These are phyloP conservation scores for Aspergillus kassunensis DNA, from an alignment of 495 filamentous ascomycete genomes.

Conservation along the genomic window DNA sequence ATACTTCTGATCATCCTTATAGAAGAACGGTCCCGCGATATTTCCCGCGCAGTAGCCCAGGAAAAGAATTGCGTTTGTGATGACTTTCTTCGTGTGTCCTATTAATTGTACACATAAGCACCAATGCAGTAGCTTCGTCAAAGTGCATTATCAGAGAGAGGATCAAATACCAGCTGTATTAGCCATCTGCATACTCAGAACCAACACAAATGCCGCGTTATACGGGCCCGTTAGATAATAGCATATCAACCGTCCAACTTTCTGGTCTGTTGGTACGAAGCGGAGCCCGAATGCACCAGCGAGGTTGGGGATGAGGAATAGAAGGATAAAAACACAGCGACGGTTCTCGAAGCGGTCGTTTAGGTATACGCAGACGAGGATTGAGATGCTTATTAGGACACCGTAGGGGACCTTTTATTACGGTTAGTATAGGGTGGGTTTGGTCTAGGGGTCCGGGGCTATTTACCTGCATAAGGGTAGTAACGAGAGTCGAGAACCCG, in stretches of 20 bases:
- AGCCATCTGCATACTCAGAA: constrained; percentile 54
- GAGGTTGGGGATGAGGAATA: constrained; percentile 54
- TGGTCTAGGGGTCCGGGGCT: too few relatives aligned
- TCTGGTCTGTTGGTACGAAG: constrained; percentile 43
- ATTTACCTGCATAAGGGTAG: constrained; percentile 43
- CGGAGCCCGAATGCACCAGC: constrained; percentile 52
- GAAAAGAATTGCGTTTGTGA: constrained; percentile 57
- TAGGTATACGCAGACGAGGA: constrained; percentile 52
- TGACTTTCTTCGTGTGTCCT: constrained; percentile 62
- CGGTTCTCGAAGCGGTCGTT: constrained; percentile 55
- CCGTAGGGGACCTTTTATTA: constrained; percentile 58
- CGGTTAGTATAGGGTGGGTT: too few relatives aligned
- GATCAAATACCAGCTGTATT: constrained; percentile 46
- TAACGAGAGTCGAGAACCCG: constrained; percentile 52
- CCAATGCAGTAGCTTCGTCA: too few relatives aligned
- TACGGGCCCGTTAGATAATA: constrained; percentile 59
- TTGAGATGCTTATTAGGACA: constrained; percentile 52
- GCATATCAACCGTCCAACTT: constrained; percentile 50
- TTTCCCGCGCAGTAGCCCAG: constrained; percentile 50
- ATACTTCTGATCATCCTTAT: constrained; percentile 49
- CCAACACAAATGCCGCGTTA: constrained; percentile 56
- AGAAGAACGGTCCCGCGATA: constrained; percentile 60
- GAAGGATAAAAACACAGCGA: constrained; percentile 51
- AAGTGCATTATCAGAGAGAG: neutral
- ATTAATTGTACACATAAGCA: neutral